Evolutionary conservation across 1,284 basidiomycete species (phyloP).

Genomic region (Omphalotus olearius): DNA sequence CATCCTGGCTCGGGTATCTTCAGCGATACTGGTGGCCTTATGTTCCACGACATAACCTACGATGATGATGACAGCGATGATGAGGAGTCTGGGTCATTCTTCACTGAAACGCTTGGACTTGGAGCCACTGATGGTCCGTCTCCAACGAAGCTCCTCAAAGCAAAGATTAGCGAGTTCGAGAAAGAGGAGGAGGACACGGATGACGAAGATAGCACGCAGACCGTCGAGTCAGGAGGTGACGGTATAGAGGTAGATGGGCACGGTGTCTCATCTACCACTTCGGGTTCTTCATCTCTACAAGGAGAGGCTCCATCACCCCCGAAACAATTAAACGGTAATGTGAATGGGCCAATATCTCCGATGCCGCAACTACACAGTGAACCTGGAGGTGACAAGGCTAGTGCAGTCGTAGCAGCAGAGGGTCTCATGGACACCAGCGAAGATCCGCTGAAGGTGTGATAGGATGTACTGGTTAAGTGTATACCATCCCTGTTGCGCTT

Average conservation of each 20-base stretch:
- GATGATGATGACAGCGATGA: conserved; percentile 54
- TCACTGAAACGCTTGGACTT: conserved; percentile 42
- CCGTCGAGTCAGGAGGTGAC: too few relatives aligned
- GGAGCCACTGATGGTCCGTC: conserved; percentile 30
- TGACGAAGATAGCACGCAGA: conserved; percentile 16
- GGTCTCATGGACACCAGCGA: conserved; percentile 74
- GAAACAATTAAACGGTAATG: conserved; percentile 19
- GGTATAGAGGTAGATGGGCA: conserved; percentile 3
- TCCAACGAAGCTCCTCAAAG: conserved; percentile 52
- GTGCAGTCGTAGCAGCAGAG: conserved; percentile 57
- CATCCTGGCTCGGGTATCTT: conserved; percentile 46
- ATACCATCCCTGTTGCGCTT: background rate
- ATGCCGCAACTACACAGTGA: conserved; percentile 48
- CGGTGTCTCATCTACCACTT: conserved; percentile 16
- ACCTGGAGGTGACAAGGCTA: conserved; percentile 57
- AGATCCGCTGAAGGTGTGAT: conserved; percentile 50
- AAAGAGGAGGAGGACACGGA: conserved; percentile 20
- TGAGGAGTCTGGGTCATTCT: conserved; percentile 41
- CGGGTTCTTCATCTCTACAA: conserved; percentile 22
- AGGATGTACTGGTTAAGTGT: conserved; percentile 8
- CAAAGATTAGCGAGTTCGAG: conserved; percentile 60
- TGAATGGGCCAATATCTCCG: conserved; percentile 24
- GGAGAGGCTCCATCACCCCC: conserved; percentile 45
- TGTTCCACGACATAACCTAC: conserved; percentile 56
- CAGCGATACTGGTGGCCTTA: conserved; percentile 43